These are phyloP conservation scores for Fonsecaea erecta DNA, from an alignment of 2,329 filamentous ascomycete genomes.

Conservation along the genomic window DNA sequence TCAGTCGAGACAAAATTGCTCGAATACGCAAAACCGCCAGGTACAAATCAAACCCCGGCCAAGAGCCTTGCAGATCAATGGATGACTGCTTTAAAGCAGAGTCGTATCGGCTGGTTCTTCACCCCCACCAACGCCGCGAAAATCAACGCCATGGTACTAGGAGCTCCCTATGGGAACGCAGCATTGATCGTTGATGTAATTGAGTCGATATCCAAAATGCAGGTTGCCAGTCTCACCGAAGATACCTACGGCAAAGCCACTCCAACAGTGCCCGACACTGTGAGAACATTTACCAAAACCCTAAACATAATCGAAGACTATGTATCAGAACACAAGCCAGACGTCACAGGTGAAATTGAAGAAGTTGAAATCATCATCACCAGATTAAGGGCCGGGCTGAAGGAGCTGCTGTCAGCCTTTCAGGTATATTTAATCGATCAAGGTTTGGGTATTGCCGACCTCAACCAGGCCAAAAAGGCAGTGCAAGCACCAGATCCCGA, in stretches of 20 bases:
- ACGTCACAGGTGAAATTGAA: slow-evolving; percentile 42
- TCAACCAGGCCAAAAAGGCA: slow-evolving; percentile 74
- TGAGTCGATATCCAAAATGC: slow-evolving; percentile 70
- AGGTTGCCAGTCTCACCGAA: slow-evolving; percentile 74
- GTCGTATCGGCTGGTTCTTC: slow-evolving; percentile 67
- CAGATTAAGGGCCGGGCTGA: slow-evolving; percentile 68
- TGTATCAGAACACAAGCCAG: slow-evolving; percentile 61
- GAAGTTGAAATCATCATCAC: slow-evolving; percentile 74
- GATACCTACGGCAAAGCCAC: slow-evolving; percentile 88
- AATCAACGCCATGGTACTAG: slow-evolving; percentile 70
- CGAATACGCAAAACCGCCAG: slow-evolving; percentile 32
- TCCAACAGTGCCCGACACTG: slow-evolving; percentile 73
- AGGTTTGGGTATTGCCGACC: slow-evolving; percentile 70
- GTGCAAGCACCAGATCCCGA: slow-evolving; percentile 38
- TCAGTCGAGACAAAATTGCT: slow-evolving; percentile 38
- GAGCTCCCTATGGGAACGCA: slow-evolving; percentile 71
- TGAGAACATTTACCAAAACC: slow-evolving; percentile 72
- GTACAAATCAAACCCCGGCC: slow-evolving; percentile 9
- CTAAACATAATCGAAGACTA: slow-evolving; percentile 73
- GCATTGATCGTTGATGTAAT: slow-evolving; percentile 72
- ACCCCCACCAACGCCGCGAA: slow-evolving; percentile 70
- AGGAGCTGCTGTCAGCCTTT: slow-evolving; percentile 71
- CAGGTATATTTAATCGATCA: slow-evolving; percentile 74
- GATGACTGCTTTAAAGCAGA: slow-evolving; percentile 22
- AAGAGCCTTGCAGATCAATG: slow-evolving; percentile 22